Evolutionary conservation across 192 early-diverging fungal genomes (phyloP).

Genomic region (Mortierella hygrophila): DNA sequence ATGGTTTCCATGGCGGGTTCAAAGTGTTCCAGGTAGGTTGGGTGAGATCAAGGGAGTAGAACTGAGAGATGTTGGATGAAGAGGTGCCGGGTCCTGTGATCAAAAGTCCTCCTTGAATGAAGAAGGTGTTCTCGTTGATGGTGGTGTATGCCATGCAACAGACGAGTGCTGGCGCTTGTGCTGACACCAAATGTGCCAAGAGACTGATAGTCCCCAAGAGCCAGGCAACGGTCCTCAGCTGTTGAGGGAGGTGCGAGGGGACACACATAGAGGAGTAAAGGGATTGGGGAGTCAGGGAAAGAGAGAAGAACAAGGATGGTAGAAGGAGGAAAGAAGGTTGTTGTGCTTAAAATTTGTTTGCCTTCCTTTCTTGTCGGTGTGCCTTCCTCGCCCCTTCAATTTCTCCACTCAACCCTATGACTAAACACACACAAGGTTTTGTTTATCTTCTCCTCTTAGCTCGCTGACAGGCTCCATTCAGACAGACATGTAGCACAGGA

Average conservation of each 20-base stretch:
- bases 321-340: neutral
- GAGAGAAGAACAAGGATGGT: too few relatives aligned
- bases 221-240: neutral
- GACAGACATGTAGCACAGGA: too few relatives aligned
- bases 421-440: too few relatives aligned
- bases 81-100: neutral
- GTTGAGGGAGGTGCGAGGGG: neutral
- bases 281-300: neutral
- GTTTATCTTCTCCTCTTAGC: too few relatives aligned
- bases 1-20: neutral
- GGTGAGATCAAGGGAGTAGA: slow-evolving; percentile 3
- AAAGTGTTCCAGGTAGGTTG: neutral
- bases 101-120: neutral
- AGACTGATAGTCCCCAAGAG: neutral
- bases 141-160: neutral
- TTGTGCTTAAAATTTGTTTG: too few relatives aligned
- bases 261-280: too few relatives aligned
- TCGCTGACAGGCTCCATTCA: too few relatives aligned
- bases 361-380: too few relatives aligned
- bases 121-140: slow-evolving; percentile 2
- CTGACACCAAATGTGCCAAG: neutral
- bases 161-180: neutral
- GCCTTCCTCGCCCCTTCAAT: too few relatives aligned
- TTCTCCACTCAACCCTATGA: too few relatives aligned
- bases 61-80: neutral